Evolutionary conservation across 768 basidiomycete genomes (phyloP), one percentile per base, ranked within the genome.

Genomic region (Chalciporus piperatus): DNA sequence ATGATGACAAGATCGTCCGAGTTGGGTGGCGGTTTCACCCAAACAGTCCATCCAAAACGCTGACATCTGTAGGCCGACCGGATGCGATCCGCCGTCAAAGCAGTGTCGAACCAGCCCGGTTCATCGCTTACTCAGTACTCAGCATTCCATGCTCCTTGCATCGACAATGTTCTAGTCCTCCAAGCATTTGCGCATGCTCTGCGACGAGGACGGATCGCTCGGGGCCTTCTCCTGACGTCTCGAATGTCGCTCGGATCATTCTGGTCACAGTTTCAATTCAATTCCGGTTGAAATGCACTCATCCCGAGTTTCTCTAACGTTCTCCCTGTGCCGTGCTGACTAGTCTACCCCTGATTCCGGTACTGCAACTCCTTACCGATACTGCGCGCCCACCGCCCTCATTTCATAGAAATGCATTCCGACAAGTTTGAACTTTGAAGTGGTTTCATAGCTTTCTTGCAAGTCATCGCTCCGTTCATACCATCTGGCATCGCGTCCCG

Each of bases 191-290:
- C n/a, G n/a, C n/a, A n/a, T n/a, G n/a, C 23, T 32, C 12, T 68
- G 66, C 64, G 61, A 61, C 32, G 40, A 46, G 39, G 20, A 30
- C 65, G 62, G 65, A 64, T 67, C 67, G 48, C 32, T 48, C 22
- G 10, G 46, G 20, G 4, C 28, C 3, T 37, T 39, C n/a, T 23
- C 16, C n/a, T 52, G 52, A 50, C 47, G 20, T 30, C 28, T 28
- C 45, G 16, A 51, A 48, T 45, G 6, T 28, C 17, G 5, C 16
- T 46, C 14, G 10, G 28, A 22, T 44, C 42, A 44, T n/a, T 27
- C 27, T 27, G 27, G 9, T 27, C 27, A 9, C 27, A 27, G 7
- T 27, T n/a, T 14, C 20, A 4, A 2, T 16, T 28, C 42, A 23
- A 16, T 37, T 46, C 46, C 37, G 51, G 19, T 11, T 19, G 45